These are phyloP conservation scores for Xylariaceae sp. DNA, from an alignment of 2,329 filamentous ascomycete species.

Conservation along the genomic window DNA sequence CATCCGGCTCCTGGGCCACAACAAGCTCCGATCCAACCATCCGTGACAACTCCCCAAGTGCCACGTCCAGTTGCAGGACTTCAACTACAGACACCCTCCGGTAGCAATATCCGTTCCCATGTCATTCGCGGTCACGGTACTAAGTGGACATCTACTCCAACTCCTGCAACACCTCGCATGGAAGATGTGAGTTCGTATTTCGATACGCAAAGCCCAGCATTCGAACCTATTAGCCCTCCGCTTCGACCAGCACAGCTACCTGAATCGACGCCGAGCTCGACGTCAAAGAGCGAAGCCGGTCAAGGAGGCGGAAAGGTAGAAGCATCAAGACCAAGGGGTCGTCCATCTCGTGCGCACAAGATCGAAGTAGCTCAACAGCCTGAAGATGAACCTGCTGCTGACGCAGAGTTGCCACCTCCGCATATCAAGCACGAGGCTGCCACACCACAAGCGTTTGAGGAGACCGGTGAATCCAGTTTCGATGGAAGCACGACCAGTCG, in stretches of 20 bases:
- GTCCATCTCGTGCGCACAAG: constrained; percentile 38
- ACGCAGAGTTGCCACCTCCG: constrained; percentile 38
- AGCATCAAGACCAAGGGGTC: constrained; percentile 26
- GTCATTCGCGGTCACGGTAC: constrained; percentile 47
- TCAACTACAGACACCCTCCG: constrained; percentile 25
- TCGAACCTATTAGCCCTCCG: constrained; percentile 59
- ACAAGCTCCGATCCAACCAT: constrained; percentile 21
- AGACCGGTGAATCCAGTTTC: constrained; percentile 54
- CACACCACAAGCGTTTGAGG: constrained; percentile 54
- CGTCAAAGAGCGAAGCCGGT: constrained; percentile 34
- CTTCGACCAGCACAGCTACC: constrained; percentile 38
- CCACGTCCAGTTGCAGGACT: constrained; percentile 17
- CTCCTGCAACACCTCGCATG: constrained; percentile 54
- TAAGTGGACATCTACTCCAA: constrained; percentile 56
- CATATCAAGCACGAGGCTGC: constrained; percentile 59
- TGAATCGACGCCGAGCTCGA: constrained; percentile 32
- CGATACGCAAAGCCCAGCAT: constrained; percentile 50
- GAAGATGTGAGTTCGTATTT: constrained; percentile 32
- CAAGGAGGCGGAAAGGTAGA: constrained; percentile 30
- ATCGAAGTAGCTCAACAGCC: constrained; percentile 36
- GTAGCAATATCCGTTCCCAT: constrained; percentile 22
- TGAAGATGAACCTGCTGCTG: constrained; percentile 45
- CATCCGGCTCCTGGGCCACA: constrained; percentile 23
- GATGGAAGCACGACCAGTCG: constrained; percentile 49
- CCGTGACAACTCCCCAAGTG: constrained; percentile 17